A percentile compares a stretch with the other conserved stretches of the same genome.
Evolutionary conservation across 441 rosid genomes (phyloP).

Genomic region (Adansonia rubrostipa): DNA sequence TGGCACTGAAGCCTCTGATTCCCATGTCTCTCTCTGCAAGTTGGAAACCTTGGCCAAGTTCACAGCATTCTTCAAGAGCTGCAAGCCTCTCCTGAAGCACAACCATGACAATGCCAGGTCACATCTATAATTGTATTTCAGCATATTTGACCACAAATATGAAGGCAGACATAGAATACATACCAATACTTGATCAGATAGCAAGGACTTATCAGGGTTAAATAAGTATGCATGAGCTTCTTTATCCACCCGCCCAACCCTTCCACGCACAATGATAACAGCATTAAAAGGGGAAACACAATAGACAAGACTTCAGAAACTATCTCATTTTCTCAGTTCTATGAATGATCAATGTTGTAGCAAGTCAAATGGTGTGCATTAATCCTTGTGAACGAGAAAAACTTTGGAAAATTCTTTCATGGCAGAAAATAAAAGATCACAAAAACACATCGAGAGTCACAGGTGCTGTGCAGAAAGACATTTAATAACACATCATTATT

Average conservation of each 20-base stretch:
- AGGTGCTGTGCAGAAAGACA: neutral
- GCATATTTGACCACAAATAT: slow-evolving; percentile 22
- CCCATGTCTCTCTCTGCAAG: slow-evolving; percentile 99
- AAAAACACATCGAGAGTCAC: neutral
- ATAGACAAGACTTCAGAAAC: slow-evolving; percentile 12
- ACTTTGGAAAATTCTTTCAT: slow-evolving; percentile 1
- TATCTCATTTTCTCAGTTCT: neutral
- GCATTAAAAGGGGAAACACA: slow-evolving; percentile 22
- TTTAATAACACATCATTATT: slow-evolving; percentile 1
- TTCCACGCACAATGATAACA: slow-evolving; percentile 68
- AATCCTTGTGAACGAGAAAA: neutral
- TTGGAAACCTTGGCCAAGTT: slow-evolving; percentile 99
- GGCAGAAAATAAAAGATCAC: slow-evolving; percentile 21
- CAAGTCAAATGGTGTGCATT: slow-evolving; percentile 11
- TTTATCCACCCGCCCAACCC: slow-evolving; percentile 98
- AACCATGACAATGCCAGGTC: slow-evolving; percentile 33
- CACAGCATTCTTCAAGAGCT: slow-evolving; percentile 90
- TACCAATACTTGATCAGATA: slow-evolving; percentile 86
- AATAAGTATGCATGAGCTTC: slow-evolving; percentile 96
- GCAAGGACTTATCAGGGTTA: slow-evolving; percentile 79
- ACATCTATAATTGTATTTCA: neutral
- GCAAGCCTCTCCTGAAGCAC: slow-evolving; percentile 83
- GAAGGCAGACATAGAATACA: slow-evolving; percentile 29
- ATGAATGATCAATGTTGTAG: slow-evolving; percentile 1
- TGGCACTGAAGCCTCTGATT: slow-evolving; percentile 94